These are phyloP conservation scores for Fusarium compactum DNA, from an alignment of 2,329 filamentous ascomycete species.

Conservation along the genomic window DNA sequence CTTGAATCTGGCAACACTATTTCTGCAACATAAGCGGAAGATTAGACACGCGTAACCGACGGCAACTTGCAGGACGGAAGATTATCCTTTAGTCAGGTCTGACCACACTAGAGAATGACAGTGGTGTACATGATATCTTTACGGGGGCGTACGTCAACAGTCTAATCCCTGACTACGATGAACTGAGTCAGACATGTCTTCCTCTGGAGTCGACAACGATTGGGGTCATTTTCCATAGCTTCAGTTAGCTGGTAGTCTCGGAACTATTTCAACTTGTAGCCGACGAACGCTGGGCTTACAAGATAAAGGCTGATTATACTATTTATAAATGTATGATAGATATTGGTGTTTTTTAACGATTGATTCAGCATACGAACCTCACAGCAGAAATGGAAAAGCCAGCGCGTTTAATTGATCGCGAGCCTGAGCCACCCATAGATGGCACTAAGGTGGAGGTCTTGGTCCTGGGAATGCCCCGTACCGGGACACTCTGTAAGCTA, in stretches of 20 bases:
- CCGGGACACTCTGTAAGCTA: background rate
- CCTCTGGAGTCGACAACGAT: background rate
- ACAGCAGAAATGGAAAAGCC: background rate
- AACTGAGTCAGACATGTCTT: background rate
- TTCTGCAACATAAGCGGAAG: too few species aligned
- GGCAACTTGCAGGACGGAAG: background rate
- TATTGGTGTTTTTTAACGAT: too few species aligned
- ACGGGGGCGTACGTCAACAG: background rate
- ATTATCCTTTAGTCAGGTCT: background rate
- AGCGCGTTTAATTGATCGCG: background rate
- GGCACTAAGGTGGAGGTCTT: background rate
- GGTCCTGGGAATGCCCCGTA: background rate
- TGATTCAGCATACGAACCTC: too few species aligned
- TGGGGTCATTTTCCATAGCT: rapidly evolving
- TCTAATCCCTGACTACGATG: background rate
- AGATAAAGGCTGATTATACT: too few species aligned
- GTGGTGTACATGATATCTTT: background rate
- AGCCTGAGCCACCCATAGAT: background rate
- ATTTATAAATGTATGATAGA: too few species aligned
- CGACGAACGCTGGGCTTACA: rapidly evolving
- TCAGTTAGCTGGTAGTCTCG: too few species aligned
- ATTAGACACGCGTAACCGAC: background rate
- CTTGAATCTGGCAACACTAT: too few species aligned
- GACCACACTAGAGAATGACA: background rate
- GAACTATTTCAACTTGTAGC: too few species aligned